Base-by-base conservation (phyloP, 495 filamentous ascomycete species). In the Evansstolkia leycettana region DNA sequence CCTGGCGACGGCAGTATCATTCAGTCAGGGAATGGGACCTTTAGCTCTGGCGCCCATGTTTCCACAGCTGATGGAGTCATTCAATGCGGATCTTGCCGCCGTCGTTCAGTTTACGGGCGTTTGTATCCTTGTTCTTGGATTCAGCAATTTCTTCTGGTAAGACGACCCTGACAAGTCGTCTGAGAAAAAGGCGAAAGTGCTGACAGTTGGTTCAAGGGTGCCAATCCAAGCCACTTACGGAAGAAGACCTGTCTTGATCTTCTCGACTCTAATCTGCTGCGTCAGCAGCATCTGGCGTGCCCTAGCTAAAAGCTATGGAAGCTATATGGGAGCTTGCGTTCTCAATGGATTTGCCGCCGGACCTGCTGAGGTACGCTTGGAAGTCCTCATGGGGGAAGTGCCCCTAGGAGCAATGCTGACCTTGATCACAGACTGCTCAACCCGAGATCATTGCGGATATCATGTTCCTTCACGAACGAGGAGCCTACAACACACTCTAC, bases 401-500 rank as follows among this genome's bases (percentile, higher is more conserved):
- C n/a, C n/a, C n/a, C n/a, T n/a, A n/a, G n/a, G n/a, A n/a, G n/a
- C 20, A 23, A 23, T 23, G 20, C 20, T 23, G 20, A 23, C 5
- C 19, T 5, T n/a, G 13, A 27, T 2, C 36, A 11, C 33, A 80
- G 54, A 77, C 73, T 1, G 58, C 78, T 2, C 69, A 73, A 31
- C 74, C 75, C 0, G 67, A 72, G 34, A 66, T 82, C 15, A 80
- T 80, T 37, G 67, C 73, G 9, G 76, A 80, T 39, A 72, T 78
- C 35, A 74, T 76, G 51, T 80, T 80, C 55, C 51, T 80, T 1
- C 74, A 82, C 46, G 75, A 80, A 42, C 62, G 77, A 29, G 76
- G 76, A 16, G 69, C 70, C 26, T 75, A 75, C 46, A 75, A 80
- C 38, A 79, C 75, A 0, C 57, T 79, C 9, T 80, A 80, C 48